A percentile compares a stretch with the other conserved stretches of the same genome.
Conservation (phyloP, 345 rosid genomes). For the Aquilaria sinensis region DNA sequence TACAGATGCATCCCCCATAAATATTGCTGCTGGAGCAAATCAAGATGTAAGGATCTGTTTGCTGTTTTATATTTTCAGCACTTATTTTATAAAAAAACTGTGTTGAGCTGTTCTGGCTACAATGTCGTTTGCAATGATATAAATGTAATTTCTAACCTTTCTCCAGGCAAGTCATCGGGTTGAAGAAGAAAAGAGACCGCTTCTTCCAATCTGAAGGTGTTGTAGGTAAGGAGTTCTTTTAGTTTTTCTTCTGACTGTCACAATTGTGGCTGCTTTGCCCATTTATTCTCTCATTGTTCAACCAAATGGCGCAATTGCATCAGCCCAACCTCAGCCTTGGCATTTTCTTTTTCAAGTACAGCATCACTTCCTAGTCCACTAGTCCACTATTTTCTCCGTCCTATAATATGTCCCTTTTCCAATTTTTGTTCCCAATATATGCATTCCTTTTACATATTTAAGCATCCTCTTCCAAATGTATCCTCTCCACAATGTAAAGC, state of each 20-base stretch:
- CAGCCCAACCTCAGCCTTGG: neutral
- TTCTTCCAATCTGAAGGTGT: slow-evolving; percentile 43
- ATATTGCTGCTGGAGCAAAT: slow-evolving; percentile 84
- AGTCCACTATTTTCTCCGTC: too few relatives aligned
- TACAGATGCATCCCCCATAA: slow-evolving; percentile 61
- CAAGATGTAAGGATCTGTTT: slow-evolving; percentile 52
- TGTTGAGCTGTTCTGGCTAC: neutral
- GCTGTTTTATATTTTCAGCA: neutral
- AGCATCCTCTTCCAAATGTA: too few relatives aligned
- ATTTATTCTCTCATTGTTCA: neutral
- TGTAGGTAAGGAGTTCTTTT: slow-evolving; percentile 3
- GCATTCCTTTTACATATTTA: too few relatives aligned
- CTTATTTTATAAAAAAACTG: too few relatives aligned
- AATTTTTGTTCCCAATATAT: too few relatives aligned
- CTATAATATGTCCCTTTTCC: too few relatives aligned
- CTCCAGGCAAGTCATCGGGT: slow-evolving; percentile 40
- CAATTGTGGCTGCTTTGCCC: neutral
- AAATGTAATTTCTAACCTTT: neutral
- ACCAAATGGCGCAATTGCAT: neutral
- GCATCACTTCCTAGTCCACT: too few relatives aligned
- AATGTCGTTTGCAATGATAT: neutral
- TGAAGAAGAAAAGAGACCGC: slow-evolving; percentile 39
- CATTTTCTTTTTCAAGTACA: neutral
- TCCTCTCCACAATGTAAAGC: too few relatives aligned
- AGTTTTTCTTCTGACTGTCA: neutral